Evolutionary conservation across 1,284 basidiomycete species (phyloP).

Genomic region (Sutorius eximius): DNA sequence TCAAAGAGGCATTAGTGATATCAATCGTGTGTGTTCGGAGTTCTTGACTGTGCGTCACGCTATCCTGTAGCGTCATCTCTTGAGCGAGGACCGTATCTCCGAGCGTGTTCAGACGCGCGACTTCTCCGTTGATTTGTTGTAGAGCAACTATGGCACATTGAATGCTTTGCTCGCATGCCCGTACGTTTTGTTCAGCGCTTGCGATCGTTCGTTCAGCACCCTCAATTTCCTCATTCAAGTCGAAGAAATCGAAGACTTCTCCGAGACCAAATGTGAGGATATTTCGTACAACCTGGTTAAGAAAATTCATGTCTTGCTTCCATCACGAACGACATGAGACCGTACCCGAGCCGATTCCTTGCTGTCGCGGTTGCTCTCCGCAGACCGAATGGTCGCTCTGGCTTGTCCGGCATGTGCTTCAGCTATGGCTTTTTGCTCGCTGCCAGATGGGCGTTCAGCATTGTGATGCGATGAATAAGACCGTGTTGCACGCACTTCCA

Average conservation of each 20-base stretch:
- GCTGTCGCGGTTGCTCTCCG: conserved; percentile 14
- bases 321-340: not conserved
- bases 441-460: not conserved
- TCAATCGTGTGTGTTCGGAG: conserved; percentile 15
- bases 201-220: conserved; percentile 9
- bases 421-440: conserved; percentile 5
- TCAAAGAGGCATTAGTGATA: conserved; percentile 16
- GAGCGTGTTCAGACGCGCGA: conserved; percentile 6
- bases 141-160: conserved; percentile 8
- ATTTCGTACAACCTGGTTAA: conserved; percentile 14
- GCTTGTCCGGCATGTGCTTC: conserved; percentile 15
- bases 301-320: not conserved
- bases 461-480: not conserved
- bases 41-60: conserved; percentile 3
- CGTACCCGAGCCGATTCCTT: conserved; percentile 17
- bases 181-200: conserved; percentile 2
- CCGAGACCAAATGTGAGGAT: conserved; percentile 16
- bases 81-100: conserved; percentile 1
- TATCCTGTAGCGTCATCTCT: conserved; percentile 9
- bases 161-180: conserved; percentile 10
- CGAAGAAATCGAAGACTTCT: conserved; percentile 15
- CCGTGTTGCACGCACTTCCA: conserved; percentile 5
- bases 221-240: conserved; percentile 20
- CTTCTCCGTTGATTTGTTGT: conserved; percentile 2
- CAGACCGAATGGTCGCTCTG: conserved; percentile 15